phyloP scores from a whole-genome alignment of 441 rosid genomes.

The Biscutella laevigata region DNA sequence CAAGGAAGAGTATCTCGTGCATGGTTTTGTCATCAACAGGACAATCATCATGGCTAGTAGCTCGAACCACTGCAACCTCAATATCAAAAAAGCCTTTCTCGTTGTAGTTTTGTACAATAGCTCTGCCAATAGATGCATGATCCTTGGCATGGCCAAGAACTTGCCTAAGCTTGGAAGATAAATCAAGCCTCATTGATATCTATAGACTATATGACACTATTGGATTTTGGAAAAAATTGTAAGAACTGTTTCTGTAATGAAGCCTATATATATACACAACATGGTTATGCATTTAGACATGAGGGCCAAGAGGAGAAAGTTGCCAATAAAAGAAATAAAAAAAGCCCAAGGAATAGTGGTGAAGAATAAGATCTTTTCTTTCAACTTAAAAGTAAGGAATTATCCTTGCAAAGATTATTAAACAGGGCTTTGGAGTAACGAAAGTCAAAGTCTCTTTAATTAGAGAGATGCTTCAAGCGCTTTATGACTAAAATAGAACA shows the following conservation, averaged over 20 bases:
- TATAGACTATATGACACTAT: constrained; percentile 18
- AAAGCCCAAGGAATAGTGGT: constrained; percentile 11
- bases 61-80: constrained; percentile 66
- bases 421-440: constrained; percentile 9
- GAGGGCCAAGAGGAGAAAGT: constrained; percentile 22
- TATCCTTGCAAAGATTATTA: constrained; percentile 19
- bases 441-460: constrained; percentile 29
- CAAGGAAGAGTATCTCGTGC: constrained; percentile 79
- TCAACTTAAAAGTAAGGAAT: constrained; percentile 22
- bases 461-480: constrained; percentile 23
- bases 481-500: constrained; percentile 24
- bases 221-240: constrained; percentile 4
- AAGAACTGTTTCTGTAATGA: constrained; percentile 13
- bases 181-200: constrained; percentile 37
- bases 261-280: constrained; percentile 2
- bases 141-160: constrained; percentile 64
- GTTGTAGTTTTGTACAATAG: constrained; percentile 41
- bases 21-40: constrained; percentile 59
- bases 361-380: constrained; percentile 26
- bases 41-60: constrained; percentile 52
- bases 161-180: constrained; percentile 42
- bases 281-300: neutral
- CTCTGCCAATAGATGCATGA: constrained; percentile 66
- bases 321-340: constrained; percentile 26
- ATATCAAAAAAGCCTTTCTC: constrained; percentile 46